Conservation (phyloP, 495 filamentous ascomycete species). For the Bathelium albidoporum region DNA sequence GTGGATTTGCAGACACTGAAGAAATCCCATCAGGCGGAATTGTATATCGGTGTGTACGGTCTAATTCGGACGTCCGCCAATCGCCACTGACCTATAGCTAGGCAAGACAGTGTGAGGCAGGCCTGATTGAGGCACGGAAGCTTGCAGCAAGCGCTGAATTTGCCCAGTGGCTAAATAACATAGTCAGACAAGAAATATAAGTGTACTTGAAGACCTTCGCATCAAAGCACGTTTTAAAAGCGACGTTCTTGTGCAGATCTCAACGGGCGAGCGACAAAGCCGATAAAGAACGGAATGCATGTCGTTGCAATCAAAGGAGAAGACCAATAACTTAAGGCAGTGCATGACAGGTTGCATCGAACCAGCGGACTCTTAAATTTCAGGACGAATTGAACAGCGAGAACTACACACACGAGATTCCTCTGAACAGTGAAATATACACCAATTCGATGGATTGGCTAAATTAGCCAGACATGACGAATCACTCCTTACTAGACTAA, state of each 20-base stretch:
- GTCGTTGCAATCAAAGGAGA: slow-evolving; percentile 7
- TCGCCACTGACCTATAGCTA: neutral
- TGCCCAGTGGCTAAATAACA: neutral
- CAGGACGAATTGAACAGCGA: neutral
- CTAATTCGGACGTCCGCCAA: too few relatives aligned
- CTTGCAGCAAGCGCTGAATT: neutral
- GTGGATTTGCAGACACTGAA: neutral
- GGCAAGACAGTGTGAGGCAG: neutral
- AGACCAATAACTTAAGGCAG: slow-evolving; percentile 16
- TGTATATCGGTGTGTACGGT: too few relatives aligned
- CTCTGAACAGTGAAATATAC: too few relatives aligned
- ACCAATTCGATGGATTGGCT: too few relatives aligned
- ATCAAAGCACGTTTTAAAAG: neutral
- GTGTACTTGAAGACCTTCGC: neutral
- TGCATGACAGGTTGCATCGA: slow-evolving; percentile 11
- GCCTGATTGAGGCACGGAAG: neutral
- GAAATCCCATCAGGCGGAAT: neutral
- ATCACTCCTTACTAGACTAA: too few relatives aligned
- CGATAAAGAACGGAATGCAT: slow-evolving; percentile 12
- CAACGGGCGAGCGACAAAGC: neutral
- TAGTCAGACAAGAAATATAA: neutral
- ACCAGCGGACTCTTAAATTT: neutral
- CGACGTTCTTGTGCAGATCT: neutral
- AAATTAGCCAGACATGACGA: too few relatives aligned
- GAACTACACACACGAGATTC: neutral